Conservation (phyloP, 768 basidiomycete species). For the Infundibulicybe gibba region DNA sequence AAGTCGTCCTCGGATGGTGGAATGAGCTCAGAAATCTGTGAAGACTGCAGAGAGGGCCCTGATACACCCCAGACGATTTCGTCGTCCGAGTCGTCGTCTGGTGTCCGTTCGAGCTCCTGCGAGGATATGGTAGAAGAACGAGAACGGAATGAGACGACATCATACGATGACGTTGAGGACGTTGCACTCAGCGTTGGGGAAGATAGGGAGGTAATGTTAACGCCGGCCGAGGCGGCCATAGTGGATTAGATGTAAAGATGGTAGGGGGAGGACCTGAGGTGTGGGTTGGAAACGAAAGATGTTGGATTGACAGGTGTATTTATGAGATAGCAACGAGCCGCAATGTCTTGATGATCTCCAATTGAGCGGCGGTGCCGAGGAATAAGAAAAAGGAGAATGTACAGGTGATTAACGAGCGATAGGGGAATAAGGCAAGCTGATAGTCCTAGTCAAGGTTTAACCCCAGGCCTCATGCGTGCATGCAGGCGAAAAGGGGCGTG, state of each 20-base stretch:
- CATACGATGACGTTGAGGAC: constrained; percentile 18
- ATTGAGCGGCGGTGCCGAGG: neutral
- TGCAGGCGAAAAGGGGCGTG: too few relatives aligned
- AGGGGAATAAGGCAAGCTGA: neutral
- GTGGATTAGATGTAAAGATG: neutral
- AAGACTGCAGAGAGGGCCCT: constrained; percentile 22
- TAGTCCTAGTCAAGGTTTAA: too few relatives aligned
- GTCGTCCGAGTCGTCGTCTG: constrained; percentile 42
- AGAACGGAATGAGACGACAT: constrained; percentile 14
- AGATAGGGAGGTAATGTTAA: constrained; percentile 9
- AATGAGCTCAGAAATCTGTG: constrained; percentile 20
- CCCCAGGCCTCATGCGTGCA: too few relatives aligned
- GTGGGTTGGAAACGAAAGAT: too few relatives aligned
- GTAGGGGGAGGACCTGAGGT: neutral
- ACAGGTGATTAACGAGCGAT: neutral
- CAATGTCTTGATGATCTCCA: neutral
- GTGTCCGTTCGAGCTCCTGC: constrained; percentile 2
- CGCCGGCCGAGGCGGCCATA: constrained; percentile 3
- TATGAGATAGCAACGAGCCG: constrained; percentile 1
- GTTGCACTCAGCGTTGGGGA: constrained; percentile 17
- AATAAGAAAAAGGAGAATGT: neutral
- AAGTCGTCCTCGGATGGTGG: constrained; percentile 46
- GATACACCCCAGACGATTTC: constrained; percentile 52
- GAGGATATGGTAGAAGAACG: constrained; percentile 12
- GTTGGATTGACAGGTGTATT: neutral